These are phyloP conservation scores for Musa acuminata DNA, from an alignment of 176 grass and related monocot genomes.

Conservation along the genomic window DNA sequence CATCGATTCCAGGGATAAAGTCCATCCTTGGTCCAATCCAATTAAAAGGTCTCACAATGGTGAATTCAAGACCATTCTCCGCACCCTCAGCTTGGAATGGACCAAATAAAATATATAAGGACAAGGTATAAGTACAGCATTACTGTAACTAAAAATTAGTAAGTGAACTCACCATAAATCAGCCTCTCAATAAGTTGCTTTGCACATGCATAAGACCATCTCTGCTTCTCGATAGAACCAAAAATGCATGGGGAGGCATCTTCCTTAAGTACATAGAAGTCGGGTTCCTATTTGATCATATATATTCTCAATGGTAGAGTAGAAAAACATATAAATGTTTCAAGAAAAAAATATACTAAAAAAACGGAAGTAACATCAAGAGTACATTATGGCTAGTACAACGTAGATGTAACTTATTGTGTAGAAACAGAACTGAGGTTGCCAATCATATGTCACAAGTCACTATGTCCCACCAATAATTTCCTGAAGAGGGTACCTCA, in stretches of 20 bases:
- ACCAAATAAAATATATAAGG: conserved; percentile 7
- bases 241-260: conserved; percentile 96
- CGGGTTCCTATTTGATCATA: conserved; percentile 47
- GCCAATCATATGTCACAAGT: too few species aligned
- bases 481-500: not conserved
- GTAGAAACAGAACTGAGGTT: too few species aligned
- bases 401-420: not conserved
- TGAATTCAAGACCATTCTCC: conserved; percentile 82
- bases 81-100: conserved; percentile 69
- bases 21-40: conserved; percentile 99
- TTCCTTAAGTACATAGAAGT: conserved; percentile 90
- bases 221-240: conserved; percentile 84
- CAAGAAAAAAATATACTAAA: not conserved
- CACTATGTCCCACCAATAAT: too few species aligned
- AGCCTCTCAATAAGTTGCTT: conserved; percentile 98
- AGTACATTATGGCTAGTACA: not conserved
- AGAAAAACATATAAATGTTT: not conserved
- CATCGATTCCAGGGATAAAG: conserved; percentile 96
- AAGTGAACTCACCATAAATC: conserved; percentile 56
- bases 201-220: conserved; percentile 96
- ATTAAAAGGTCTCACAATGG: conserved; percentile 93
- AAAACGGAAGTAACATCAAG: not conserved
- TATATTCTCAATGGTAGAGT: not conserved
- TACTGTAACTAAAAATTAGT: not conserved
- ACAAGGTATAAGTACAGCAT: not conserved